Conservation (phyloP, 768 basidiomycete genomes). For the Leccinum subgranulosum region DNA sequence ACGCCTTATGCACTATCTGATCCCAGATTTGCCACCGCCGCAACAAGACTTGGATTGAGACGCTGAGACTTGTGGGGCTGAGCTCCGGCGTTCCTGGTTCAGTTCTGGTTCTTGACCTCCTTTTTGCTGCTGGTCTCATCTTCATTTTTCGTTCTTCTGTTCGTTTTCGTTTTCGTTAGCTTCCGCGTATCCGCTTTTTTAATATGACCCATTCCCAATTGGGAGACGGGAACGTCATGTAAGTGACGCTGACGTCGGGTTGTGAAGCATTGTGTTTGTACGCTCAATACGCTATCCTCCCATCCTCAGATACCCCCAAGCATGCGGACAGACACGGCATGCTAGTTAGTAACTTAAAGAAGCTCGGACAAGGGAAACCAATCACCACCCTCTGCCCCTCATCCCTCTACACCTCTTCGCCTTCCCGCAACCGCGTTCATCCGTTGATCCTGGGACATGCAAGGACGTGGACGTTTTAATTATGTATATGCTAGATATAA, state of each 20-base stretch:
- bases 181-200: neutral
- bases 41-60: slow-evolving; percentile 23
- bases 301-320: neutral
- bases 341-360: slow-evolving; percentile 2
- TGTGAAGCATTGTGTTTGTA: neutral
- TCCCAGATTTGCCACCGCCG: slow-evolving; percentile 53
- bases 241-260: neutral
- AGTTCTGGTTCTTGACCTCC: neutral
- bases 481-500: slow-evolving; percentile 13
- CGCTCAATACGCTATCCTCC: neutral
- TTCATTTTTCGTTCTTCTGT: neutral
- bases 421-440: slow-evolving; percentile 1
- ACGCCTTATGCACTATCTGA: slow-evolving; percentile 52
- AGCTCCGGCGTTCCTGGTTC: neutral
- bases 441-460: slow-evolving; percentile 2
- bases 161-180: neutral
- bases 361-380: neutral
- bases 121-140: neutral
- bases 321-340: neutral
- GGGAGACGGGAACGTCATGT: neutral
- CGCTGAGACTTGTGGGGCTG: neutral
- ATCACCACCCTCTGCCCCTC: neutral
- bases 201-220: neutral
- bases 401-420: neutral
- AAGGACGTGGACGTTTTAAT: neutral